phyloP scores from a whole-genome alignment of 2,329 filamentous ascomycete genomes.

The Trematosphaeria pertusa region DNA sequence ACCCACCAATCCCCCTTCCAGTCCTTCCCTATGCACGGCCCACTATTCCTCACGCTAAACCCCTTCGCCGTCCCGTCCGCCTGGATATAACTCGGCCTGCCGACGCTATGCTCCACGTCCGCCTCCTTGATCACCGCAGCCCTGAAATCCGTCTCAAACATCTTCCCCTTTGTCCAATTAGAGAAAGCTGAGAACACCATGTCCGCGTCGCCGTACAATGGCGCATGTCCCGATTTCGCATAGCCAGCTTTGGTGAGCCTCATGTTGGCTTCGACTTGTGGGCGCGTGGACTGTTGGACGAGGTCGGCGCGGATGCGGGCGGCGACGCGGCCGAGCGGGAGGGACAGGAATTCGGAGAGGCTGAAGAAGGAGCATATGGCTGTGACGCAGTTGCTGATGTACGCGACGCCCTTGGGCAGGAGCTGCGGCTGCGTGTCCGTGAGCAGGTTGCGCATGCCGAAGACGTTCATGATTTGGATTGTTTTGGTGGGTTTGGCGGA shows the following conservation, averaged over 20 bases:
- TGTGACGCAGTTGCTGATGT: constrained; percentile 21
- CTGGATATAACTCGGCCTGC: constrained; percentile 10
- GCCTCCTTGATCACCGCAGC: constrained; percentile 16
- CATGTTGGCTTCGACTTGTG: constrained; percentile 21
- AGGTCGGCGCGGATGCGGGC: constrained; percentile 30
- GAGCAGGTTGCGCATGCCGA: constrained; percentile 30
- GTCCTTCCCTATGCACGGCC: constrained; percentile 23
- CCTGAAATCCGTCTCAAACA: constrained; percentile 24
- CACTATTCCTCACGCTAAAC: constrained; percentile 14
- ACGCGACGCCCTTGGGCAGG: constrained; percentile 19
- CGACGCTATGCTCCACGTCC: background rate
- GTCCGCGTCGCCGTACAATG: constrained; percentile 14
- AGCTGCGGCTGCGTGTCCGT: constrained; percentile 15
- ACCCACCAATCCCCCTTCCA: constrained; percentile 27
- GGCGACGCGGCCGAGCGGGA: constrained; percentile 29
- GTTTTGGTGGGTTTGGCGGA: constrained; percentile 18
- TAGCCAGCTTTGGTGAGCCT: constrained; percentile 1
- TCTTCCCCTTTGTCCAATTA: constrained; percentile 25
- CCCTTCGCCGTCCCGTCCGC: constrained; percentile 2
- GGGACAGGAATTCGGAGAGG: constrained; percentile 15
- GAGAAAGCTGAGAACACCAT: constrained; percentile 13
- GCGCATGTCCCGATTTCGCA: background rate
- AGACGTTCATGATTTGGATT: constrained; percentile 31
- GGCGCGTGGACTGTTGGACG: constrained; percentile 21
- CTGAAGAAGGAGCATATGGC: constrained; percentile 16